Evolutionary conservation across 331 rosid species (phyloP).

Genomic region (Pyracantha coccinea): DNA sequence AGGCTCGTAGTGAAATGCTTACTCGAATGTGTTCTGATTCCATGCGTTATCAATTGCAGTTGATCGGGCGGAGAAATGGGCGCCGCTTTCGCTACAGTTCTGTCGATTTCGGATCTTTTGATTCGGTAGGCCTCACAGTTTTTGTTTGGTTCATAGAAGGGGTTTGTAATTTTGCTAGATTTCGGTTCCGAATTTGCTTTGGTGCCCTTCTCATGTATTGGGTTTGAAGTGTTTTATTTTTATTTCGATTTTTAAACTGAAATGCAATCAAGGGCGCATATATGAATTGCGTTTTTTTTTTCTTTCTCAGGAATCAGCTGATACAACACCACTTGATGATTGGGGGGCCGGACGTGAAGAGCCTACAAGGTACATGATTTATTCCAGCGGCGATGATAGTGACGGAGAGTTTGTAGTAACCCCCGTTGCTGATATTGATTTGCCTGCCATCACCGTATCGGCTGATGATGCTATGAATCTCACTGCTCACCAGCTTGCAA

Average conservation of each 20-base stretch:
- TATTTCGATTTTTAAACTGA: neutral
- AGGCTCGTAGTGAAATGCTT: neutral
- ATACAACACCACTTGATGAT: constrained; percentile 43
- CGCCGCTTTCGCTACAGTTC: constrained; percentile 13
- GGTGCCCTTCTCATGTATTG: neutral
- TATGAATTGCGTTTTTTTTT: neutral
- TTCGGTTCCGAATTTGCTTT: neutral
- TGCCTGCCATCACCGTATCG: constrained; percentile 51
- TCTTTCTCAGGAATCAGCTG: constrained; percentile 56
- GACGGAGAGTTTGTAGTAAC: constrained; percentile 50
- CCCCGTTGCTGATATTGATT: constrained; percentile 57
- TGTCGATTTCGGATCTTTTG: constrained; percentile 37
- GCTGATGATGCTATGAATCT: constrained; percentile 51
- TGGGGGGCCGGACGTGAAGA: constrained; percentile 46
- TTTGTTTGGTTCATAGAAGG: neutral
- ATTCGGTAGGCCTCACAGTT: constrained; percentile 26
- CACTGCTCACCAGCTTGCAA: constrained; percentile 63
- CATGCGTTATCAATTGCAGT: constrained; percentile 23
- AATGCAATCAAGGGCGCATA: neutral
- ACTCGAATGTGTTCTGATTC: neutral
- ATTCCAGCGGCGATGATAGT: constrained; percentile 77
- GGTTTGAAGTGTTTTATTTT: neutral
- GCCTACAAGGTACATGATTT: constrained; percentile 23
- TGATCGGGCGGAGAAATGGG: constrained; percentile 20
- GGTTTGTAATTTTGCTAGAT: neutral